Conservation (phyloP, 2,329 filamentous ascomycete species). For the Aspergillus udagawae region DNA sequence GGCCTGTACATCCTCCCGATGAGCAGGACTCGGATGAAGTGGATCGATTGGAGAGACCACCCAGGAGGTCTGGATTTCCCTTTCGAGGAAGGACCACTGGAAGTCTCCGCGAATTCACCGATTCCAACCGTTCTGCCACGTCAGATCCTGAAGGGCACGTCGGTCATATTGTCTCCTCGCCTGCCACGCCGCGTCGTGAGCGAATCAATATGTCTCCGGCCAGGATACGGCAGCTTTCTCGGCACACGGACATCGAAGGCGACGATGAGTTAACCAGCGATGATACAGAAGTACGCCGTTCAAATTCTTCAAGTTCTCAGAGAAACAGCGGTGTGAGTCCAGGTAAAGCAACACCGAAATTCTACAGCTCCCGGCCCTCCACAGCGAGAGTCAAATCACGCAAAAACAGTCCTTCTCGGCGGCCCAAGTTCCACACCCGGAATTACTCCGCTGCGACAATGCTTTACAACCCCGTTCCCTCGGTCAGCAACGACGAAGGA, state of each 20-base stretch:
- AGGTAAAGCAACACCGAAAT: constrained; percentile 28
- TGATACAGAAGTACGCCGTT: constrained; percentile 47
- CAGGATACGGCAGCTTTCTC: constrained; percentile 44
- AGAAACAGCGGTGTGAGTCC: constrained; percentile 11
- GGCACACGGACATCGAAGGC: constrained; percentile 76
- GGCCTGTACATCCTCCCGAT: constrained; percentile 53
- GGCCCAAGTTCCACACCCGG: constrained; percentile 56
- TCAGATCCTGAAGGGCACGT: constrained; percentile 55
- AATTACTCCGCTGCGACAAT: constrained; percentile 80
- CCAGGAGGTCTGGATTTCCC: constrained; percentile 49
- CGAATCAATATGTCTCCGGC: constrained; percentile 23
- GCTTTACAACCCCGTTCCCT: constrained; percentile 66
- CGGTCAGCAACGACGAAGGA: constrained; percentile 40
- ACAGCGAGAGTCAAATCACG: constrained; percentile 40
- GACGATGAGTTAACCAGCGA: constrained; percentile 87
- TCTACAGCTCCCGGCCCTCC: constrained; percentile 37
- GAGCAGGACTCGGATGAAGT: constrained; percentile 59
- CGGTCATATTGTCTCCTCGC: constrained; percentile 28
- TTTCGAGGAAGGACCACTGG: constrained; percentile 32
- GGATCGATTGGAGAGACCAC: constrained; percentile 53
- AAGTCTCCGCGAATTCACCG: constrained; percentile 45
- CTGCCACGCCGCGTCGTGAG: constrained; percentile 34
- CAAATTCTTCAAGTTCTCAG: constrained; percentile 15
- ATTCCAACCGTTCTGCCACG: constrained; percentile 50
- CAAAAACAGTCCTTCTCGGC: constrained; percentile 33